phyloP scores from a whole-genome alignment of 2,329 filamentous ascomycete species.

The Daldinia eschscholtzii region DNA sequence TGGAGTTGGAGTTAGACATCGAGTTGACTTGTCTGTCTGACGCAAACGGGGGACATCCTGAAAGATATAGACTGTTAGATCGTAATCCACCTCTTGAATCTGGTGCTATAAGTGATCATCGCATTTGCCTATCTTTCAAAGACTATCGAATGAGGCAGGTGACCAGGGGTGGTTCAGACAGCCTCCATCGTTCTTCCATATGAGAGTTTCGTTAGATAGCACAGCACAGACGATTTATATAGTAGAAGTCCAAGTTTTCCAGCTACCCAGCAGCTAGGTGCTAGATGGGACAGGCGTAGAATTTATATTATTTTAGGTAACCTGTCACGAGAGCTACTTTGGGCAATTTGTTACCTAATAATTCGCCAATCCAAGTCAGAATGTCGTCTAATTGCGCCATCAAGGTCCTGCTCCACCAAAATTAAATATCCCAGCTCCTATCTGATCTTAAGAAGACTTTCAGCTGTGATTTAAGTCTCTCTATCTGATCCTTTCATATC shows the following conservation, averaged over 20 bases:
- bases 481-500: constrained; percentile 30
- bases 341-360: constrained; percentile 39
- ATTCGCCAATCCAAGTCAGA: constrained; percentile 38
- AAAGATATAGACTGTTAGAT: constrained; percentile 40
- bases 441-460: constrained; percentile 18
- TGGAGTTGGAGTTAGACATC: constrained; percentile 11
- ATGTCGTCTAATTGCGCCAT: constrained; percentile 43
- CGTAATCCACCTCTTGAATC: constrained; percentile 10
- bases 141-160: constrained; percentile 42
- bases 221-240: constrained; percentile 4
- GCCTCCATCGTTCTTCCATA: constrained; percentile 15
- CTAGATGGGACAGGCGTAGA: constrained; percentile 13
- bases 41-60: constrained; percentile 24
- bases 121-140: constrained; percentile 36
- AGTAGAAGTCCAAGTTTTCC: constrained; percentile 2
- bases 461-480: constrained; percentile 16
- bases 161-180: constrained; percentile 19
- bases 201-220: constrained; percentile 21
- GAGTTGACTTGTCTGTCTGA: constrained; percentile 8
- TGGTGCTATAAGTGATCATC: constrained; percentile 16
- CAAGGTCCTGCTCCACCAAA: constrained; percentile 34
- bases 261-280: too few relatives aligned
- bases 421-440: constrained; percentile 13
- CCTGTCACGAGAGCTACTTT: constrained; percentile 32
- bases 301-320: constrained; percentile 40